Evolutionary conservation across 352 stramenopile species (phyloP).

Genomic region (Thalassiosira oceanica): DNA sequence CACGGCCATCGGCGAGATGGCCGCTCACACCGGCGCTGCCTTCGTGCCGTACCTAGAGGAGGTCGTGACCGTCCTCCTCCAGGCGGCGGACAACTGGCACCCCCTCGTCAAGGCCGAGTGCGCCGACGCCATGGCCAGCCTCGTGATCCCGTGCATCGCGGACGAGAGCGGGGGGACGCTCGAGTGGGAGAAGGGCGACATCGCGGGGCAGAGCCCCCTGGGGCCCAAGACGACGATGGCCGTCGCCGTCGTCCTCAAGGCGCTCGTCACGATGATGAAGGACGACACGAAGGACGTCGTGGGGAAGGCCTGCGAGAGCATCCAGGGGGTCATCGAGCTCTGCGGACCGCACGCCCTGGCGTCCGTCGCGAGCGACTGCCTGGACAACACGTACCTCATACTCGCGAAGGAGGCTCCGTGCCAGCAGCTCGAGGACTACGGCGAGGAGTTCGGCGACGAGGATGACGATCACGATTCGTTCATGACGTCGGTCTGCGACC

Average conservation of each 20-base stretch:
- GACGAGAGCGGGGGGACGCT: slow-evolving; percentile 81
- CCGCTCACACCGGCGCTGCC: slow-evolving; percentile 87
- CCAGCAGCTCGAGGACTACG: slow-evolving; percentile 67
- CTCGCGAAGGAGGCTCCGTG: slow-evolving; percentile 75
- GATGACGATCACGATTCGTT: slow-evolving; percentile 91
- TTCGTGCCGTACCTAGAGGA: slow-evolving; percentile 89
- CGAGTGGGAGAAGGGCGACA: slow-evolving; percentile 86
- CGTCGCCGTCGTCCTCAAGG: slow-evolving; percentile 57
- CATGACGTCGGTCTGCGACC: slow-evolving; percentile 89
- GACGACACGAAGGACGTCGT: slow-evolving; percentile 81
- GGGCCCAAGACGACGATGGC: slow-evolving; percentile 57
- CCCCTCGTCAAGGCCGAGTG: slow-evolving; percentile 79
- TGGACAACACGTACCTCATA: slow-evolving; percentile 63
- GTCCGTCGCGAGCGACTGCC: slow-evolving; percentile 58
- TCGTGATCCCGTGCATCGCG: slow-evolving; percentile 69
- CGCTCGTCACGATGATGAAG: slow-evolving; percentile 70
- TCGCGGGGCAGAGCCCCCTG: slow-evolving; percentile 50
- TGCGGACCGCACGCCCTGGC: slow-evolving; percentile 73
- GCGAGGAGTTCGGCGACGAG: slow-evolving; percentile 89
- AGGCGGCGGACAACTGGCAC: slow-evolving; percentile 85
- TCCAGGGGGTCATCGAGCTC: slow-evolving; percentile 78
- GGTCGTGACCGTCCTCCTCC: slow-evolving; percentile 85
- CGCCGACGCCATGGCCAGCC: slow-evolving; percentile 69
- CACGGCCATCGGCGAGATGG: slow-evolving; percentile 94
- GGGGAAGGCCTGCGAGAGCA: slow-evolving; percentile 73